A percentile compares a stretch with the other conserved stretches of the same genome.
These are phyloP conservation scores for Fusarium sp. DNA, from an alignment of 2,329 filamentous ascomycete genomes.

Conservation along the genomic window DNA sequence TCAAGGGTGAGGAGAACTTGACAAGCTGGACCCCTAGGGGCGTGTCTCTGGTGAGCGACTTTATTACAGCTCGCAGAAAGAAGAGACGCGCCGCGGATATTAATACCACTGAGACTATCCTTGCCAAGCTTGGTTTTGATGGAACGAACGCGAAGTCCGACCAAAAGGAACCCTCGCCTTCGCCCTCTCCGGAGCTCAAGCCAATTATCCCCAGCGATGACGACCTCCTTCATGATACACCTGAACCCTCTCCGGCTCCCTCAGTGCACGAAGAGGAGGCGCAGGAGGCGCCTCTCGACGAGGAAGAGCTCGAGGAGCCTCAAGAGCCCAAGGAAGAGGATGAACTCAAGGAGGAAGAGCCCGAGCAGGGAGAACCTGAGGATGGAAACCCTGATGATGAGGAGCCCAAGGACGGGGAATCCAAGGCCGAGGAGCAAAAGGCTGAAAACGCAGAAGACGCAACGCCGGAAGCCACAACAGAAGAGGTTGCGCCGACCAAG, in stretches of 20 bases:
- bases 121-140: conserved; percentile 68
- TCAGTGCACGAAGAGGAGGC: conserved; percentile 48
- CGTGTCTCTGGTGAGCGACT: conserved; percentile 91
- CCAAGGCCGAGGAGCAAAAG: conserved; percentile 24
- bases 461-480: conserved; percentile 7
- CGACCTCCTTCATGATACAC: conserved; percentile 69
- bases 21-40: conserved; percentile 88
- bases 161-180: conserved; percentile 52
- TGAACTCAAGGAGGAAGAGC: conserved; percentile 31
- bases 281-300: neutral
- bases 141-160: conserved; percentile 51
- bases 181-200: conserved; percentile 51
- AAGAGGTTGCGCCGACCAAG: conserved; percentile 37
- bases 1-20: conserved; percentile 93
- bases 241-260: conserved; percentile 61
- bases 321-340: neutral
- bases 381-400: neutral
- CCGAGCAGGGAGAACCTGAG: neutral
- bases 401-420: conserved; percentile 20
- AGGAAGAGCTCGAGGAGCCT: neutral
- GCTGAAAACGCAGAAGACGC: conserved; percentile 30
- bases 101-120: conserved; percentile 75
- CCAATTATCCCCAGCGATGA: conserved; percentile 64
- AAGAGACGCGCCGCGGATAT: conserved; percentile 82
- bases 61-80: conserved; percentile 79